Conservation (phyloP, 306 rosid genomes). For the Elaeagnus macrophylla region DNA sequence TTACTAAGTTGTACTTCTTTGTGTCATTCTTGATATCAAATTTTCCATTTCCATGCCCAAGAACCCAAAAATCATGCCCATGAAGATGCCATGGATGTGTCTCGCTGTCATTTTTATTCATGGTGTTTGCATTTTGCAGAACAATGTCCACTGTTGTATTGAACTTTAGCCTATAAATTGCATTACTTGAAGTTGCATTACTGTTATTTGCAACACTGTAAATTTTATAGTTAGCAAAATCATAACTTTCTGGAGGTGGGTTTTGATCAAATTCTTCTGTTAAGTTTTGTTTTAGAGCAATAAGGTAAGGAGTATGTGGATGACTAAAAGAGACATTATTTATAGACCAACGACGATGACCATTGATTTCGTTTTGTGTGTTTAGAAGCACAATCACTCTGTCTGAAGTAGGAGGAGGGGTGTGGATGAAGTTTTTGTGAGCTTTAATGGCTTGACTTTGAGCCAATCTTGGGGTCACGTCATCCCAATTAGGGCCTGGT, state of each 20-base stretch:
- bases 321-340: slow-evolving; percentile 65
- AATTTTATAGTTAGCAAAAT: slow-evolving; percentile 45
- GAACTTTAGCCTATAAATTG: slow-evolving; percentile 41
- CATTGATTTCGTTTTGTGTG: slow-evolving; percentile 51
- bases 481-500: slow-evolving; percentile 53
- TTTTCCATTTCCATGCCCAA: slow-evolving; percentile 64
- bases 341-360: slow-evolving; percentile 37
- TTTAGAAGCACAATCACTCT: slow-evolving; percentile 67
- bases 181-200: slow-evolving; percentile 49
- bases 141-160: slow-evolving; percentile 47
- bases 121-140: slow-evolving; percentile 53
- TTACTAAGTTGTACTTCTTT: slow-evolving; percentile 50
- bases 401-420: slow-evolving; percentile 57
- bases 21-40: slow-evolving; percentile 44
- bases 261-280: slow-evolving; percentile 36
- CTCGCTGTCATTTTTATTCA: slow-evolving; percentile 26
- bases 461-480: slow-evolving; percentile 20
- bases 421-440: slow-evolving; percentile 27
- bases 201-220: slow-evolving; percentile 14
- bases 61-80: slow-evolving; percentile 84
- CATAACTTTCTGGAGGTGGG: slow-evolving; percentile 54
- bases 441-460: slow-evolving; percentile 68
- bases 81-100: slow-evolving; percentile 87
- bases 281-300: slow-evolving; percentile 46
- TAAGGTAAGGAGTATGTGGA: slow-evolving; percentile 73